Conservation (phyloP, 2,329 filamentous ascomycete species). For the Aaosphaeria arxii region DNA sequence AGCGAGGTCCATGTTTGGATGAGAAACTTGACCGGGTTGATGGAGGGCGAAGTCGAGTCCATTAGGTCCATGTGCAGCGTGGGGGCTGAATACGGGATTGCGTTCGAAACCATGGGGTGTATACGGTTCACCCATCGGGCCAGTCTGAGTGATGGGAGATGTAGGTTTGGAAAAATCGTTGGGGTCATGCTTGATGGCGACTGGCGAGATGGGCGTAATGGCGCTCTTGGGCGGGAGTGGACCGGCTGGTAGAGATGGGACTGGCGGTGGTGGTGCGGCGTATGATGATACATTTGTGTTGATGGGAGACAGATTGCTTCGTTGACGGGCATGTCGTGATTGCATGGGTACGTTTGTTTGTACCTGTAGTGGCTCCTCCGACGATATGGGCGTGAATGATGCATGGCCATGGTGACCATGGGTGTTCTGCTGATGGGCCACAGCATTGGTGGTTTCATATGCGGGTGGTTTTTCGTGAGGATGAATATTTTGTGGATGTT, state of each 20-base stretch:
- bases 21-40: constrained; percentile 41
- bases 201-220: constrained; percentile 26
- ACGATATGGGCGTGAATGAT: constrained; percentile 5
- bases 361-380: constrained; percentile 18
- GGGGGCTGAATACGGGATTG: constrained; percentile 35
- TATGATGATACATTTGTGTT: constrained; percentile 22
- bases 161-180: constrained; percentile 6
- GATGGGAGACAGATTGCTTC: constrained; percentile 29
- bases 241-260: constrained; percentile 20
- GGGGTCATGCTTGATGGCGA: constrained; percentile 18
- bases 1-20: constrained; percentile 38
- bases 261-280: constrained; percentile 23
- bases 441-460: neutral
- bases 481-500: constrained; percentile 15
- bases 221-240: constrained; percentile 17
- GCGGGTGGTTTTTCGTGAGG: constrained; percentile 8
- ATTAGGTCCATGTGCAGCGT: constrained; percentile 37
- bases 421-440: neutral
- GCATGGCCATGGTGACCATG: too few species aligned
- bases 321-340: constrained; percentile 22
- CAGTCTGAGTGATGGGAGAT: constrained; percentile 14
- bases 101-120: constrained; percentile 29
- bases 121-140: constrained; percentile 24
- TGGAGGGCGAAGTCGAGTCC: constrained; percentile 33
- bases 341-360: constrained; percentile 10